phyloP scores from a whole-genome alignment of 306 rosid species.

The Nissolia schottii region DNA sequence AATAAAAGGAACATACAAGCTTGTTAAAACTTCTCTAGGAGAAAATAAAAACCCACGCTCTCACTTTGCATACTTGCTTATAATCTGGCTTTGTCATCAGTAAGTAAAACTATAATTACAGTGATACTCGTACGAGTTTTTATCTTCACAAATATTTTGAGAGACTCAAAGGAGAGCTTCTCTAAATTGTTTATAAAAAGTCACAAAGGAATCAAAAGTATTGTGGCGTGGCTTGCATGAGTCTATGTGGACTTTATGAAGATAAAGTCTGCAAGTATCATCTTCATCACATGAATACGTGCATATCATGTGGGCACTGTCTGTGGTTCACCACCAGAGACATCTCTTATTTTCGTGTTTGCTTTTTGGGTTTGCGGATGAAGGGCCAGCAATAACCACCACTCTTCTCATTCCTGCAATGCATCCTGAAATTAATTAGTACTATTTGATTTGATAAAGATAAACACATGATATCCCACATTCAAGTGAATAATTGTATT shows the following conservation, averaged over 20 bases:
- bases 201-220: conserved; percentile 1
- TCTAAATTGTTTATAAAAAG: not conserved
- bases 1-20: not conserved
- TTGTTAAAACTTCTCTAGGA: not conserved
- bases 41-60: not conserved
- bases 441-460: not conserved
- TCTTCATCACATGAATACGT: not conserved
- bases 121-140: not conserved
- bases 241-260: not conserved
- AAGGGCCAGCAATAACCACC: conserved; percentile 41
- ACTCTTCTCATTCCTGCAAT: conserved; percentile 41
- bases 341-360: conserved; percentile 18
- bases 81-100: conserved; percentile 15
- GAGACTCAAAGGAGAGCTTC: not conserved
- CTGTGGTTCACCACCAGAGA: not conserved
- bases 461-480: not conserved
- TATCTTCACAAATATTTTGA: not conserved
- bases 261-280: conserved; percentile 1
- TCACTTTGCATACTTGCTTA: not conserved
- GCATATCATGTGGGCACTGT: not conserved
- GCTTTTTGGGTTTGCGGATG: conserved; percentile 28
- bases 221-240: not conserved
- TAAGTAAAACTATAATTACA: conserved; percentile 14
- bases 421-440: not conserved
- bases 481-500: not conserved